Conservation (phyloP, 176 grass and related monocot species). For the Lolium rigidum region DNA sequence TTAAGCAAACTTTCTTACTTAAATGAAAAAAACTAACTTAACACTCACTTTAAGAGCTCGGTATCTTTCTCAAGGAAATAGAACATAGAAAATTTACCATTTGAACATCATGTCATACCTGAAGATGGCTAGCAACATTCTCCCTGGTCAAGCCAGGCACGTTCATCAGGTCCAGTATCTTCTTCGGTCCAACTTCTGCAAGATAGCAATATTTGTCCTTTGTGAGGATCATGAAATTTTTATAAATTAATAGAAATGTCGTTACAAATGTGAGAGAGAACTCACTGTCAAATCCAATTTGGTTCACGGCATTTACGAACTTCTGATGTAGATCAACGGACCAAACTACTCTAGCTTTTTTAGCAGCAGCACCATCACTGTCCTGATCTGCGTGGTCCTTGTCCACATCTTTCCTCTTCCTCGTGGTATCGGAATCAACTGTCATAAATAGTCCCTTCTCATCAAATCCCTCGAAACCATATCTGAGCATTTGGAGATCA, state of each 20-base stretch:
- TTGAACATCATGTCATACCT: constrained; percentile 65
- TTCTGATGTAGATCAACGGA: constrained; percentile 97
- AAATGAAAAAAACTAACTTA: neutral
- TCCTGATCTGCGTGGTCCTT: constrained; percentile 84
- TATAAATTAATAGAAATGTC: constrained; percentile 17
- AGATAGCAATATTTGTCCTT: constrained; percentile 38
- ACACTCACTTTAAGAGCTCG: neutral
- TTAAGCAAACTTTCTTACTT: neutral
- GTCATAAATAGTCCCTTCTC: constrained; percentile 66
- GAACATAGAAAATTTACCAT: neutral
- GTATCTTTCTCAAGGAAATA: neutral
- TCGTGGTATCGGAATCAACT: constrained; percentile 48
- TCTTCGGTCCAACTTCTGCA: constrained; percentile 98
- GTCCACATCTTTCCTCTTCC: constrained; percentile 83
- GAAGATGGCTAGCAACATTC: constrained; percentile 99
- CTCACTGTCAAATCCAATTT: constrained; percentile 99
- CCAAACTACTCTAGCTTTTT: constrained; percentile 99
- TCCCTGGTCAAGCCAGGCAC: constrained; percentile 94
- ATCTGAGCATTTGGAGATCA: constrained; percentile 71
- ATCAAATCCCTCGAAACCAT: constrained; percentile 69
- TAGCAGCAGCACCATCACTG: constrained; percentile 64
- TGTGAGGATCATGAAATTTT: constrained; percentile 31
- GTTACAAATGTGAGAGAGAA: too few relatives aligned
- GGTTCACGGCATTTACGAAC: constrained; percentile 98
- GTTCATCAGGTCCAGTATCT: constrained; percentile 98